Evolutionary conservation across 352 stramenopile genomes (phyloP), one percentile per base, ranked within the genome.

Genomic region (Globisporangium sylvaticum): DNA sequence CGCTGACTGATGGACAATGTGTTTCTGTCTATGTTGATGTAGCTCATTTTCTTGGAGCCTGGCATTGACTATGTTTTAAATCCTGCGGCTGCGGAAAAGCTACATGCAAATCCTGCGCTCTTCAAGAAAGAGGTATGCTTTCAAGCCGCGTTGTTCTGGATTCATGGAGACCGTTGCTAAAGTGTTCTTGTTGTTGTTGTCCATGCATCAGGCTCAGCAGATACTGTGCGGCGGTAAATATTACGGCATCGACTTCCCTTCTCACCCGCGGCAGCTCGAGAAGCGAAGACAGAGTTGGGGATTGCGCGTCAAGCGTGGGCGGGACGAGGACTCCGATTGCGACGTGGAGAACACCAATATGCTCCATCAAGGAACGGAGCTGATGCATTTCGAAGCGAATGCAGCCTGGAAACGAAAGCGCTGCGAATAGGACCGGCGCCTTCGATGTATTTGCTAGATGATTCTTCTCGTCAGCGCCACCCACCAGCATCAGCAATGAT

Each of bases 21-120:
- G 24, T 32, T 31, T 25, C 4, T 46, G 22, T 50, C 3, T 54
- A 18, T 31, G n/a, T n/a, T 32, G 29, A 50, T 66, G 18, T 52
- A 94, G 87, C 73, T 95, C 29, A 93, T 95, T 8, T 93, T 95
- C 55, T 57, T 95, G 22, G 87, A 93, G 53, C 84, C 84, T 22
- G 79, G 79, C 8, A 83, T 91, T 54, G 80, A 92, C 20, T 88
- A 83, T 63, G 75, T 88, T 18, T 69, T 92, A 52, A 93, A 95
- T 32, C 29, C 62, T 22, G 53, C 58, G 2, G 84, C 84, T 31
- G 82, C 79, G 1, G 74, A 93, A 44, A 75, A 84, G 37, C 69
- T 92, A 1, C 76, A 87, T n/a, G 32, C 75, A 58, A 69, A 88
- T 50, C 74, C 84, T 0, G 58, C 60, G 6, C 67, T 70, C 7